phyloP scores from a whole-genome alignment of 345 rosid genomes.

The Ricinus communis region DNA sequence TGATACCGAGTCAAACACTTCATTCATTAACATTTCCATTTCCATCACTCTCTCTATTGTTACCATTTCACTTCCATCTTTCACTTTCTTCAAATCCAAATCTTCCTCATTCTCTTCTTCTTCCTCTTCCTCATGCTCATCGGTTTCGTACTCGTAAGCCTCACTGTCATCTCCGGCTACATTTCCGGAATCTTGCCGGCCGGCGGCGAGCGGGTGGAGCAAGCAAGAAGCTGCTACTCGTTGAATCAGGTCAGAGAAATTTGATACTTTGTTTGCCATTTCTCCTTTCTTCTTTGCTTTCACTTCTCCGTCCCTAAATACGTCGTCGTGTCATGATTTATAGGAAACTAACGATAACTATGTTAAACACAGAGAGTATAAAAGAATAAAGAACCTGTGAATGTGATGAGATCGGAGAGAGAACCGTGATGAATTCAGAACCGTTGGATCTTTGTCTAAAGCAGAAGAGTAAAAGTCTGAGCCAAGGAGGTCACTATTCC shows the following conservation, averaged over 20 bases:
- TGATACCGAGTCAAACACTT: slow-evolving; percentile 71
- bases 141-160: slow-evolving; percentile 31
- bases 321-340: too few species aligned
- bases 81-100: neutral
- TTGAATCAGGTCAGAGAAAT: slow-evolving; percentile 83
- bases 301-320: slow-evolving; percentile 29
- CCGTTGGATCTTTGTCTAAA: slow-evolving; percentile 38
- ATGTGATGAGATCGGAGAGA: slow-evolving; percentile 41
- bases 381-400: slow-evolving; percentile 23
- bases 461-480: slow-evolving; percentile 55
- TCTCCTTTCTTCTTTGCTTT: slow-evolving; percentile 54
- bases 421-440: slow-evolving; percentile 21
- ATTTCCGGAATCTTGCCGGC: slow-evolving; percentile 46
- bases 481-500: slow-evolving; percentile 31
- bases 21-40: slow-evolving; percentile 58
- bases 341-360: too few species aligned
- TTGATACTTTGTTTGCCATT: slow-evolving; percentile 66
- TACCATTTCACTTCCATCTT: slow-evolving; percentile 24
- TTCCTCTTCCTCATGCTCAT: slow-evolving; percentile 38
- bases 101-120: slow-evolving; percentile 30
- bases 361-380: neutral
- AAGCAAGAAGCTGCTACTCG: slow-evolving; percentile 85
- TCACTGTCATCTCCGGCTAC: slow-evolving; percentile 32
- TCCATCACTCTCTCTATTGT: slow-evolving; percentile 42
- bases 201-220: slow-evolving; percentile 76